These are phyloP conservation scores for Corylus heterophylla DNA, from an alignment of 306 rosid species.

Conservation along the genomic window DNA sequence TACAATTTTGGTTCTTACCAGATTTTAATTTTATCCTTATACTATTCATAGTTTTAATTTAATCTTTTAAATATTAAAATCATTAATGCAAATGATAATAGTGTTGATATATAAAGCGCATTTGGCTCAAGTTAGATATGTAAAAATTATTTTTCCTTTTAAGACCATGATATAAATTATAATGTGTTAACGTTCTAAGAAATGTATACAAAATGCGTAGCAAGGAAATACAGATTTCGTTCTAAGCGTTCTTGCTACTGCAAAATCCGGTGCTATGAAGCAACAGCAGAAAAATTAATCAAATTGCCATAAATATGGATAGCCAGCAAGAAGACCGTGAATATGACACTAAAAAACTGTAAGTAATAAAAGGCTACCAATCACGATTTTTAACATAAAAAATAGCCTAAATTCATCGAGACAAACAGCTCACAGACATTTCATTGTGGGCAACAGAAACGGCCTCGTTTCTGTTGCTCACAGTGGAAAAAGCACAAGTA, in stretches of 20 bases:
- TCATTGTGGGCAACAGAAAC: neutral
- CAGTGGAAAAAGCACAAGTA: conserved; percentile 26
- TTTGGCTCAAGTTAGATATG: too few species aligned
- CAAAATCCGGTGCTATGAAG: neutral
- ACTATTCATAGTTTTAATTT: too few species aligned
- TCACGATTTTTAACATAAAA: conserved; percentile 7
- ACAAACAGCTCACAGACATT: conserved; percentile 22
- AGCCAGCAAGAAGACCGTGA: neutral
- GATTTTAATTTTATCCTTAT: too few species aligned
- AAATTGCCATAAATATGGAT: neutral
- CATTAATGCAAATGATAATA: too few species aligned
- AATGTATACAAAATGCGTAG: too few species aligned
- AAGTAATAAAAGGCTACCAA: neutral
- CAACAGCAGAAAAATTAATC: neutral
- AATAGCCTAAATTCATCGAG: conserved; percentile 25
- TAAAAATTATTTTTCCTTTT: too few species aligned
- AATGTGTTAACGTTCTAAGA: too few species aligned
- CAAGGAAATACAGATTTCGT: too few species aligned
- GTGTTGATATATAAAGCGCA: too few species aligned
- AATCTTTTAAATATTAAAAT: too few species aligned
- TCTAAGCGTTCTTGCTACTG: neutral
- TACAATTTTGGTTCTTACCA: too few species aligned
- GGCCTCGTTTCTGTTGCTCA: conserved; percentile 34
- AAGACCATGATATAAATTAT: too few species aligned
- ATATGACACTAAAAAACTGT: neutral